phyloP scores from a whole-genome alignment of 2,329 filamentous ascomycete genomes.

The Cladophialophora immunda region DNA sequence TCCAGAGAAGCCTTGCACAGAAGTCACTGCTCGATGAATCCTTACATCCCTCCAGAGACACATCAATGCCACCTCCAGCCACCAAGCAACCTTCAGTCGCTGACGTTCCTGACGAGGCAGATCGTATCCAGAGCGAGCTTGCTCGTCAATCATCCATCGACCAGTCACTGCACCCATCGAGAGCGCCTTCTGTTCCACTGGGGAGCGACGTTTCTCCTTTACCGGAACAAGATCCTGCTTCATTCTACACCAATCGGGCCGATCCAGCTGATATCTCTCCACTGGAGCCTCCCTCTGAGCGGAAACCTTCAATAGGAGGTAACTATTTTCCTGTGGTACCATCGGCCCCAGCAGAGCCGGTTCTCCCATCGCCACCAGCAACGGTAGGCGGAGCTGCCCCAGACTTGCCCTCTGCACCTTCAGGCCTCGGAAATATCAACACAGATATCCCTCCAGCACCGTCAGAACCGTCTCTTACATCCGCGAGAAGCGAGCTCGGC shows the following conservation, averaged over 20 bases:
- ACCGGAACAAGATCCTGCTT: constrained; percentile 39
- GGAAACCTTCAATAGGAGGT: constrained; percentile 61
- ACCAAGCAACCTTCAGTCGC: constrained; percentile 64
- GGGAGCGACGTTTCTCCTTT: constrained; percentile 38
- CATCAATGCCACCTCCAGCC: constrained; percentile 48
- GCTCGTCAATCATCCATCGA: constrained; percentile 59
- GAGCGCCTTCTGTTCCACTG: constrained; percentile 29
- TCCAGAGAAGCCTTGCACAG: constrained; percentile 54
- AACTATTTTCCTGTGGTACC: constrained; percentile 67
- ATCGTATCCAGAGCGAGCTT: constrained; percentile 55
- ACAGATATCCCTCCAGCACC: constrained; percentile 27
- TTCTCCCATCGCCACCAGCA: constrained; percentile 43
- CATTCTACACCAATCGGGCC: constrained; percentile 49
- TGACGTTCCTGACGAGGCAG: constrained; percentile 66
- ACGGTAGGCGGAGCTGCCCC: constrained; percentile 38
- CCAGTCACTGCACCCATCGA: constrained; percentile 59
- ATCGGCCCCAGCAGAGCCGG: constrained; percentile 44
- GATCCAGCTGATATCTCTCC: constrained; percentile 61
- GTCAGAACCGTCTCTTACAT: constrained; percentile 20
- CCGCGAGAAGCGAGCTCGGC: constrained; percentile 26
- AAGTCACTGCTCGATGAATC: constrained; percentile 61
- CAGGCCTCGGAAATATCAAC: constrained; percentile 11
- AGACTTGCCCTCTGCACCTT: constrained; percentile 42
- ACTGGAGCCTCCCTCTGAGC: constrained; percentile 55
- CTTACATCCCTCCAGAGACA: constrained; percentile 57